A percentile compares a stretch with the other conserved stretches of the same genome.
Evolutionary conservation across 495 filamentous ascomycete genomes (phyloP).

Genomic region (Penicillium diatomitis): DNA sequence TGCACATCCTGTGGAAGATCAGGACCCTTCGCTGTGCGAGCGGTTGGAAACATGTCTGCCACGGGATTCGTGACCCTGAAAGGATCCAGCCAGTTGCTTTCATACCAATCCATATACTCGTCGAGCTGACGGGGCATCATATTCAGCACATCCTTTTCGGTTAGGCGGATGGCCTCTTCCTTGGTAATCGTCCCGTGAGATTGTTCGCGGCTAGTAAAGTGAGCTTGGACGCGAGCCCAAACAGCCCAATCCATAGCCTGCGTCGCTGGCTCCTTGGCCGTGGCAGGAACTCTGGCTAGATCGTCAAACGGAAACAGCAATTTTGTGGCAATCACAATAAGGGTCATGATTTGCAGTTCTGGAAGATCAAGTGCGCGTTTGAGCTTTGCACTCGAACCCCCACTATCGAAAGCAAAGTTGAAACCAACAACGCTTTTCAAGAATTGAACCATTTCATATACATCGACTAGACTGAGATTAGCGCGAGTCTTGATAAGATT

Average conservation of each 20-base stretch:
- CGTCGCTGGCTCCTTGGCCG: conserved; percentile 48
- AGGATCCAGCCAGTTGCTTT: conserved; percentile 56
- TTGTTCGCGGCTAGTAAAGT: conserved; percentile 24
- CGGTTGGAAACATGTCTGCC: conserved; percentile 44
- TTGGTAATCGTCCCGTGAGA: conserved; percentile 21
- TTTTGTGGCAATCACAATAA: conserved; percentile 73
- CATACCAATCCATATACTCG: conserved; percentile 84
- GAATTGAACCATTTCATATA: conserved; percentile 53
- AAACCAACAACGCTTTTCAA: conserved; percentile 49
- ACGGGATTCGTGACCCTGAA: conserved; percentile 25
- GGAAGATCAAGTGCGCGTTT: conserved; percentile 44
- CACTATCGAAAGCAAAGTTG: conserved; percentile 46
- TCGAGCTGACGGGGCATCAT: conserved; percentile 65
- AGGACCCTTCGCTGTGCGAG: conserved; percentile 10
- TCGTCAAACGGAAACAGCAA: conserved; percentile 68
- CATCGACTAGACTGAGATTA: conserved; percentile 46
- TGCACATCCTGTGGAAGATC: background rate
- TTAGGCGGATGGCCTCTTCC: conserved; percentile 42
- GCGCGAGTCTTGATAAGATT: background rate
- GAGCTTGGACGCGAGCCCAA: conserved; percentile 53
- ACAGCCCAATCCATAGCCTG: conserved; percentile 59
- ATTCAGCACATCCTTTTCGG: conserved; percentile 56
- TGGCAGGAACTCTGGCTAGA: conserved; percentile 45
- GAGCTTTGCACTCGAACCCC: conserved; percentile 11
- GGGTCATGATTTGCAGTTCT: conserved; percentile 59